Evolutionary conservation across 2,329 filamentous ascomycete species (phyloP).

Genomic region (Aspergillus sp.): DNA sequence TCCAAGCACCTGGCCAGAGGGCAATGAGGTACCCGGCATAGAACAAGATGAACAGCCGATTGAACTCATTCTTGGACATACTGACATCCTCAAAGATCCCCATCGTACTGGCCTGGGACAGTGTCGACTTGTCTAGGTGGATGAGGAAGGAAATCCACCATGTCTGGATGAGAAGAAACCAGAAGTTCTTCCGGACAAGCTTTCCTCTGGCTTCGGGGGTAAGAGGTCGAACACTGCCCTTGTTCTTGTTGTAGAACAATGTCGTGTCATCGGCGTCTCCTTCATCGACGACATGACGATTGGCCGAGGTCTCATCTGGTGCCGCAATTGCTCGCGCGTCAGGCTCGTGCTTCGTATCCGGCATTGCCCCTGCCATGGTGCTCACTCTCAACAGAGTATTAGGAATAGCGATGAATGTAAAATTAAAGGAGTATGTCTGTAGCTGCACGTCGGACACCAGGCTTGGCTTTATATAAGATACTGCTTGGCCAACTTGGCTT

Average conservation of each 20-base stretch:
- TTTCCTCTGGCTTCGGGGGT: neutral
- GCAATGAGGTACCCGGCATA: neutral
- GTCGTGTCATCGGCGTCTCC: neutral
- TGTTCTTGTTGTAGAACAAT: neutral
- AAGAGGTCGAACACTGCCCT: neutral
- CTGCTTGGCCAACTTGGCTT: no score
- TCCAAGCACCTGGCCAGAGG: neutral
- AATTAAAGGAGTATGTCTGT: no score
- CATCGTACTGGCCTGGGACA: neutral
- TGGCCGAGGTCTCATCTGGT: neutral
- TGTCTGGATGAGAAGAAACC: neutral
- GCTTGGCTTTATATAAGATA: no score
- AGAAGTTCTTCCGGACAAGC: neutral
- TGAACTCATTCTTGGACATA: neutral
- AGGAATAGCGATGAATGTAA: no score
- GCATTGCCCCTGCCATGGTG: no score
- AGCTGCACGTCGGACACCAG: no score
- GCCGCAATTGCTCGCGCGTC: neutral
- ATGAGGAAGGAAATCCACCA: neutral
- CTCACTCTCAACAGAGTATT: no score
- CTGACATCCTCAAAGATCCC: neutral
- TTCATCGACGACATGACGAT: neutral
- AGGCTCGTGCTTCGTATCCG: neutral
- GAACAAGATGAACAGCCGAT: neutral
- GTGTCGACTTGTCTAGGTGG: neutral